Percentiles rank a stretch among this genome's conserved stretches.
phyloP scores from a whole-genome alignment of 2,329 filamentous ascomycete genomes.

The Lecanicillium sp. region DNA sequence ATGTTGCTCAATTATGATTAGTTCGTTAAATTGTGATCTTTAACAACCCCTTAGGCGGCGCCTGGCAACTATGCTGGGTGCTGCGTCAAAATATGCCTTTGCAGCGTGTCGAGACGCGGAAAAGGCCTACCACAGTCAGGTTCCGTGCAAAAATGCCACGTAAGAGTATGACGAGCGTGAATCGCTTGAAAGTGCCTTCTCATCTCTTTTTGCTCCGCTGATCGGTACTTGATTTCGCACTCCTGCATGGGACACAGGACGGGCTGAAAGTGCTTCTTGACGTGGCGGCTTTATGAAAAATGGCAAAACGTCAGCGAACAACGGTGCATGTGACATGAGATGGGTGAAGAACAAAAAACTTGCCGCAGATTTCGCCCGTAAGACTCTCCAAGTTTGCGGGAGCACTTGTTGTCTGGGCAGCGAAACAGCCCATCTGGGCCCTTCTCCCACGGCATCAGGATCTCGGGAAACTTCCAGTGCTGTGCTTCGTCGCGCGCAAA shows the following conservation, averaged over 20 bases:
- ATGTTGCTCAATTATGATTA: no score
- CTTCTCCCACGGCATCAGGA: background rate
- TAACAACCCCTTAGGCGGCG: no score
- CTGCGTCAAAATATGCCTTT: background rate
- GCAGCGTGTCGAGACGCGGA: background rate
- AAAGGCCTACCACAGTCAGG: background rate
- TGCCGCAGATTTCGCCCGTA: background rate
- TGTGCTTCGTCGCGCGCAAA: background rate
- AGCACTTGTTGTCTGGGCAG: background rate
- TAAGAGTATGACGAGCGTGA: background rate
- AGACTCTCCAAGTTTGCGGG: background rate
- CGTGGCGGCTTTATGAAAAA: background rate
- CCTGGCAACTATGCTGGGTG: background rate
- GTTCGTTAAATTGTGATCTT: no score
- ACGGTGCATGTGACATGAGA: background rate
- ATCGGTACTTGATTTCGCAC: background rate
- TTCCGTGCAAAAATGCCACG: background rate
- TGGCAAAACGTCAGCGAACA: background rate
- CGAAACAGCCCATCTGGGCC: background rate
- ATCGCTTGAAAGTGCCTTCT: conserved; percentile 3
- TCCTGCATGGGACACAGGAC: background rate
- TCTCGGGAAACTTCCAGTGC: background rate
- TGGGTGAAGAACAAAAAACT: background rate
- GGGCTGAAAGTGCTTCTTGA: background rate
- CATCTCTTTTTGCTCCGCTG: conserved; percentile 8